Evolutionary conservation across 2,329 filamentous ascomycete species (phyloP), one percentile per base, ranked within the genome.

Genomic region (Paraphoma sp.): DNA sequence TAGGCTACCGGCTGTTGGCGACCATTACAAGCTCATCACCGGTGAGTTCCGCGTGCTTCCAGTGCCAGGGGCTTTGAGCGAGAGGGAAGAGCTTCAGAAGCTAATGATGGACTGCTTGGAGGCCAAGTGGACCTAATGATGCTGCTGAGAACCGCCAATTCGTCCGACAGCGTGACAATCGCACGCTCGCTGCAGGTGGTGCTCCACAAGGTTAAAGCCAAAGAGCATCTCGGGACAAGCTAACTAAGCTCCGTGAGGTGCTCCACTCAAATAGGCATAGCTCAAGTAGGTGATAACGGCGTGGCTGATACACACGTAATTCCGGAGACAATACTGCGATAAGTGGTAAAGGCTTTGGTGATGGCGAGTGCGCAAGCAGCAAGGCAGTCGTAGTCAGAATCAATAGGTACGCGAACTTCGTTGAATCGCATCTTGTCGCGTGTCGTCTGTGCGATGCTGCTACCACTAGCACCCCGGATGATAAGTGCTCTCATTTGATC

Each of bases 251-350:
- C 31, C 48, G 18, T 46, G 33, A 44, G 53, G 51, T 36, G 41
- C 40, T 50, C 43, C 53, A 56, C 43, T 53, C 31, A 48, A 43
- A 38, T 41, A 46, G 51, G 28, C 38, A 54, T 53, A 56, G 51
- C 36, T 50, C 55, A 48, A 52, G 53, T 36, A 17, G 54, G 29
- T 60, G 63, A 65, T 63, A 63, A 63, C 60, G 58, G 60, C 18
- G 45, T 57, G 51, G 57, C 53, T 59, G 52, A 63, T 53, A 61
- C 57, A 60, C 47, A 64, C 57, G 60, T 60, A 63, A 65, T 59
- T 57, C 48, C 46, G 40, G 43, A 51, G 48, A 62, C 48, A 40
- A 14, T 36, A 36, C 33, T 7, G 43, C 41, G 11, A 40, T 47
- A 53, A 36, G 16, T 28, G 41, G 40, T 44, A 10, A 36, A 36